Evolutionary conservation across 768 basidiomycete species (phyloP).

Genomic region (Russula sp.): DNA sequence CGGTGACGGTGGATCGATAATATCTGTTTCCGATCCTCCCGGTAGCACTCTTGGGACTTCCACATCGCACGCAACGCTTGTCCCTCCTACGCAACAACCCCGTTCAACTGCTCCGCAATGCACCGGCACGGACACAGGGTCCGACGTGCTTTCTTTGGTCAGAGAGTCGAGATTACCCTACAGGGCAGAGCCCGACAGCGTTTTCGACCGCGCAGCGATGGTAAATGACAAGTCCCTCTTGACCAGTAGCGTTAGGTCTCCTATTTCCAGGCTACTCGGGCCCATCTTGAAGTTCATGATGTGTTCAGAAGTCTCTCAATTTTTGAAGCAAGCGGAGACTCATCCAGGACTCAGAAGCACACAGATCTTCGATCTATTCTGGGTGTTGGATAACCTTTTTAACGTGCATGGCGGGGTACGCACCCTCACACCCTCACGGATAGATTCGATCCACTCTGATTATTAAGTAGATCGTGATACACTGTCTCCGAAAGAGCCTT

Average conservation of each 20-base stretch:
- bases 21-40: neutral
- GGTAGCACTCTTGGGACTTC: neutral
- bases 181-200: neutral
- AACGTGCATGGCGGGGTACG: conserved; percentile 18
- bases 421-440: too few relatives aligned
- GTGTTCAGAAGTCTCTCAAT: neutral
- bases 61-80: neutral
- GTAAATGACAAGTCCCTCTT: neutral
- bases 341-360: conserved; percentile 1
- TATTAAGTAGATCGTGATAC: neutral
- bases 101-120: neutral
- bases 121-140: neutral
- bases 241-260: neutral
- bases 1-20: neutral
- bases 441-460: neutral
- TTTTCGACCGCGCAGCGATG: neutral
- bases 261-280: neutral
- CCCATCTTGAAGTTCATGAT: conserved; percentile 5
- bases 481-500: conserved; percentile 8
- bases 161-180: neutral
- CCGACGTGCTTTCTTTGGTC: neutral
- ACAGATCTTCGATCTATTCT: conserved; percentile 10
- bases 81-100: neutral
- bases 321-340: conserved; percentile 5
- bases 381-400: conserved; percentile 14